phyloP scores from a whole-genome alignment of 2,329 filamentous ascomycete species.

The Paecilomyces niveus region DNA sequence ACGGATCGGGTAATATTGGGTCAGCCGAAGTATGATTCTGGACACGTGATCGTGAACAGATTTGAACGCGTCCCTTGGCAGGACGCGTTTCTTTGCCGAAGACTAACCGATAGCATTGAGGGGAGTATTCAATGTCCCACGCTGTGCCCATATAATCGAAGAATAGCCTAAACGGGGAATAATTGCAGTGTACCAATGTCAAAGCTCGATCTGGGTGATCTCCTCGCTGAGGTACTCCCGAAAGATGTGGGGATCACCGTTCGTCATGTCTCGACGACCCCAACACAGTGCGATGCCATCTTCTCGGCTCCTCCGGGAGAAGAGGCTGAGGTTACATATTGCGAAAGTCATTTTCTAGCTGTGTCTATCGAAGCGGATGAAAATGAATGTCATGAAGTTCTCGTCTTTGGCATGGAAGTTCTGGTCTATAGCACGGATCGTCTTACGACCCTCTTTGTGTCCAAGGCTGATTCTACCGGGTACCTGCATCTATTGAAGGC shows the following conservation, averaged over 20 bases:
- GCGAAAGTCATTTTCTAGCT: slow-evolving; percentile 74
- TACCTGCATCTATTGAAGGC: slow-evolving; percentile 61
- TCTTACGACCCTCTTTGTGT: slow-evolving; percentile 84
- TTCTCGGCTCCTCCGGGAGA: slow-evolving; percentile 70
- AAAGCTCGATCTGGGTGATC: slow-evolving; percentile 32
- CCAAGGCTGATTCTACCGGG: slow-evolving; percentile 94
- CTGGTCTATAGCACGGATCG: slow-evolving; percentile 76
- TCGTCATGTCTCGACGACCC: slow-evolving; percentile 82
- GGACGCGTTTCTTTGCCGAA: background rate
- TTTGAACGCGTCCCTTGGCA: background rate
- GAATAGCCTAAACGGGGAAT: background rate
- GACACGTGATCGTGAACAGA: background rate
- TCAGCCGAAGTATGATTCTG: background rate
- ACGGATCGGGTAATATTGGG: background rate
- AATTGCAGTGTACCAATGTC: slow-evolving; percentile 14
- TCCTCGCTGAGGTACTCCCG: slow-evolving; percentile 48
- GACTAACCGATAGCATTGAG: background rate
- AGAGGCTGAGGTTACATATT: slow-evolving; percentile 69
- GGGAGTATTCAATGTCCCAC: background rate
- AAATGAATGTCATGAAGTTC: slow-evolving; percentile 42
- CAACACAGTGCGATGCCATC: slow-evolving; percentile 65
- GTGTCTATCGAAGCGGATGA: slow-evolving; percentile 41
- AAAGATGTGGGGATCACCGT: slow-evolving; percentile 56
- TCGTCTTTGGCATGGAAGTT: slow-evolving; percentile 80
- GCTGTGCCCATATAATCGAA: background rate